Evolutionary conservation across 345 rosid species (phyloP).

Genomic region (Raphanus sativus): DNA sequence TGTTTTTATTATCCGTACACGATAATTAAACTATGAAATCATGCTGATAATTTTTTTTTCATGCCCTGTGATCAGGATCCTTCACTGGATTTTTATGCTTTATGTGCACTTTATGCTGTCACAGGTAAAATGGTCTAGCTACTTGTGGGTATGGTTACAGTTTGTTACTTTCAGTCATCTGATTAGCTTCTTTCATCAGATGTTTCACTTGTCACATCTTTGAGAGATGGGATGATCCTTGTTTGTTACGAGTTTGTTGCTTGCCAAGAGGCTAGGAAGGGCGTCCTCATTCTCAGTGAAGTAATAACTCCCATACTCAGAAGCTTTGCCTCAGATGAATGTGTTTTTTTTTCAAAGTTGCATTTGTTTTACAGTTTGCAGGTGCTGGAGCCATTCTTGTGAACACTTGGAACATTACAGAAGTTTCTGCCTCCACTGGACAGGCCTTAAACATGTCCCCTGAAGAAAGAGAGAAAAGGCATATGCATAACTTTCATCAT

Average conservation of each 20-base stretch:
- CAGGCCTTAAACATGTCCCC: slow-evolving; percentile 80
- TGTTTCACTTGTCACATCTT: slow-evolving; percentile 93
- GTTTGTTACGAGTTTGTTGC: slow-evolving; percentile 99
- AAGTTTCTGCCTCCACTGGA: slow-evolving; percentile 89
- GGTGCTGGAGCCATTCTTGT: slow-evolving; percentile 99
- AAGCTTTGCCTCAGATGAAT: neutral
- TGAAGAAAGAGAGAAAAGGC: slow-evolving; percentile 92
- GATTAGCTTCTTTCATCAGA: slow-evolving; percentile 49
- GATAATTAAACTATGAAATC: neutral
- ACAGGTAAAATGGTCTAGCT: slow-evolving; percentile 61
- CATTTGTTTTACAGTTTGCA: slow-evolving; percentile 63
- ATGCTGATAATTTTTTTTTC: slow-evolving; percentile 34
- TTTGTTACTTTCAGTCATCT: slow-evolving; percentile 13
- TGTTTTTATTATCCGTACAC: too few species aligned
- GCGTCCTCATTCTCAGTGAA: slow-evolving; percentile 99
- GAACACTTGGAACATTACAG: slow-evolving; percentile 99
- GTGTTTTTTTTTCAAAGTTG: neutral
- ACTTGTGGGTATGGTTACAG: slow-evolving; percentile 2
- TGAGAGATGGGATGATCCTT: slow-evolving; percentile 99
- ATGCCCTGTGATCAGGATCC: slow-evolving; percentile 78
- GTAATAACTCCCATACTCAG: slow-evolving; percentile 46
- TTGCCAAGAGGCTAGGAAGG: slow-evolving; percentile 94
- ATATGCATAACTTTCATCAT: slow-evolving; percentile 71
- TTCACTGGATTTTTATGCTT: slow-evolving; percentile 76
- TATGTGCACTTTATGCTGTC: slow-evolving; percentile 94